A percentile compares a stretch with the other conserved stretches of the same genome.
Evolutionary conservation across 2,329 filamentous ascomycete genomes (phyloP).

Genomic region (Canariomyces notabilis): DNA sequence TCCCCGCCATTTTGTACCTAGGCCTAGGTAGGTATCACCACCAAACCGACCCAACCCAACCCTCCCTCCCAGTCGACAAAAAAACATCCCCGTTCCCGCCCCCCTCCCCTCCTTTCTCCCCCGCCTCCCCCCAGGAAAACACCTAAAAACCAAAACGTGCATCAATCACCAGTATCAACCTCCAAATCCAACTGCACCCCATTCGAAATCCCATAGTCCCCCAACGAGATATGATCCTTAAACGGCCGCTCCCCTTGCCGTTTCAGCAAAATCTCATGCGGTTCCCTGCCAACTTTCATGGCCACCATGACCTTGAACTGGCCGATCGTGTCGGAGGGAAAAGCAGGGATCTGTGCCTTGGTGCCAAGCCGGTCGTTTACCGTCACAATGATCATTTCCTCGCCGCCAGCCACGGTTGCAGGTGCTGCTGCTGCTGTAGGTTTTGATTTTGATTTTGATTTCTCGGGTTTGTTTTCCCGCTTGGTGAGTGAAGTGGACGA

Average conservation of each 20-base stretch:
- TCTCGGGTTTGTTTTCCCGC: slow-evolving; percentile 38
- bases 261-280: slow-evolving; percentile 88
- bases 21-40: too few species aligned
- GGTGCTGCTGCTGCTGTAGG: slow-evolving; percentile 24
- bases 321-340: slow-evolving; percentile 76
- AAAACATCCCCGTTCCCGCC: not conserved
- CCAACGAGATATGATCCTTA: slow-evolving; percentile 81
- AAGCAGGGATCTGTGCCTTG: slow-evolving; percentile 88
- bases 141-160: too few species aligned
- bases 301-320: slow-evolving; percentile 91
- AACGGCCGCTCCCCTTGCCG: slow-evolving; percentile 89
- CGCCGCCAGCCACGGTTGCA: slow-evolving; percentile 42
- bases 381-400: slow-evolving; percentile 90
- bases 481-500: too few species aligned
- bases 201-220: slow-evolving; percentile 91
- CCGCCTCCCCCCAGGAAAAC: not conserved
- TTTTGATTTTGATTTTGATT: slow-evolving; percentile 27
- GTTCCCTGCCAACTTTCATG: slow-evolving; percentile 78
- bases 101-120: not conserved
- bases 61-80: too few species aligned
- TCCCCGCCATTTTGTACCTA: too few species aligned
- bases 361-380: slow-evolving; percentile 95
- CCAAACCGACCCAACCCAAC: too few species aligned
- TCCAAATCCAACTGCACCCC: slow-evolving; percentile 68
- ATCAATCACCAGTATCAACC: slow-evolving; percentile 57